phyloP scores from a whole-genome alignment of 2,329 filamentous ascomycete genomes.

The Fusarium tricinctum region DNA sequence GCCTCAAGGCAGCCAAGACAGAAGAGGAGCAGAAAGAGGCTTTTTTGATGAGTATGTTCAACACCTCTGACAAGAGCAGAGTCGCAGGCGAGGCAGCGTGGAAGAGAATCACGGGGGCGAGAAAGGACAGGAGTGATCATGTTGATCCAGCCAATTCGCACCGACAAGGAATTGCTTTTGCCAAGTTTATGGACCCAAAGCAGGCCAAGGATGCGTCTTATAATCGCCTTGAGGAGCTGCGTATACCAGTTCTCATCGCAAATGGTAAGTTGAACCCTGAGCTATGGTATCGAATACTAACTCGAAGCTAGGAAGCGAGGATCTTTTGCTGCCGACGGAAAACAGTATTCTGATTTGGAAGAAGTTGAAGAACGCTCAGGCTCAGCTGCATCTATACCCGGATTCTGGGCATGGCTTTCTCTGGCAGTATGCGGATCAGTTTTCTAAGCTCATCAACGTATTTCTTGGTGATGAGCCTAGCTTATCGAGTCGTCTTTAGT shows the following conservation, averaged over 20 bases:
- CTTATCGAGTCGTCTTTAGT: conserved; percentile 37
- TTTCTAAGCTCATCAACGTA: conserved; percentile 52
- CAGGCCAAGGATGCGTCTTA: conserved; percentile 53
- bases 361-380: conserved; percentile 51
- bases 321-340: conserved; percentile 54
- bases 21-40: conserved; percentile 53
- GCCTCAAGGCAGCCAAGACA: conserved; percentile 52
- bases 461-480: conserved; percentile 47
- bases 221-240: conserved; percentile 52
- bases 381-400: conserved; percentile 54
- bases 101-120: conserved; percentile 53
- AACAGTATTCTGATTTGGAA: conserved; percentile 58
- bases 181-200: conserved; percentile 55
- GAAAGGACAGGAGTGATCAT: conserved; percentile 46
- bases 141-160: conserved; percentile 48
- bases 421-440: conserved; percentile 53
- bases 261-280: conserved; percentile 51
- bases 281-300: background rate
- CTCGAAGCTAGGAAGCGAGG: conserved; percentile 50
- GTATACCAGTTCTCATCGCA: conserved; percentile 56
- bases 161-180: conserved; percentile 53
- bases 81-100: conserved; percentile 53
- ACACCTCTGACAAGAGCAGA: conserved; percentile 50
- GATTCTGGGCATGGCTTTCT: conserved; percentile 56
- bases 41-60: conserved; percentile 55